Evolutionary conservation across 1,139 yeast species (phyloP).

Genomic region (Pichia inconspicua): DNA sequence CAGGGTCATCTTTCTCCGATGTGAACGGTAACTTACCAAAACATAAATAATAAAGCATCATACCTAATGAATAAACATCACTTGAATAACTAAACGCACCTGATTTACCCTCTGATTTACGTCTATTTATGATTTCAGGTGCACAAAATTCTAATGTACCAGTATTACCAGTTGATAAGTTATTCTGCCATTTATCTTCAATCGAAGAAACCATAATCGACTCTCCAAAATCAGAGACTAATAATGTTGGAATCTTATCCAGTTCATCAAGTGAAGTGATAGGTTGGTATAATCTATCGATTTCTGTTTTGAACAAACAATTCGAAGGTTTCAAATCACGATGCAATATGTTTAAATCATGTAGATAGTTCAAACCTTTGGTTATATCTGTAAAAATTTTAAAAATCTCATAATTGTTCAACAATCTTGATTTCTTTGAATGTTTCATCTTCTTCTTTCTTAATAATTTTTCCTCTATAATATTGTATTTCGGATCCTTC

Average conservation of each 20-base stretch:
- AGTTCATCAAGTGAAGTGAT: constrained; percentile 26
- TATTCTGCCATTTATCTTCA: constrained; percentile 11
- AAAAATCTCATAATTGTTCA: constrained; percentile 45
- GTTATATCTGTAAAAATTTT: constrained; percentile 61
- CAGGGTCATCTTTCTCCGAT: constrained; percentile 28
- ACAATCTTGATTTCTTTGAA: constrained; percentile 19
- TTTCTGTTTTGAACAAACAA: constrained; percentile 50
- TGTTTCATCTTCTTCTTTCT: constrained; percentile 25
- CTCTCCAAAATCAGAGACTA: constrained; percentile 88
- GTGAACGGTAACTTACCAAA: constrained; percentile 64
- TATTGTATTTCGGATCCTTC: constrained; percentile 27
- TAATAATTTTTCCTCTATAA: constrained; percentile 28
- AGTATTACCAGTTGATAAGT: constrained; percentile 65
- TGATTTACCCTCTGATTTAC: constrained; percentile 18
- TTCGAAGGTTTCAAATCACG: constrained; percentile 86
- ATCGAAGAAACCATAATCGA: constrained; percentile 61
- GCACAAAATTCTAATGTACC: constrained; percentile 86
- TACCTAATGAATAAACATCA: constrained; percentile 76
- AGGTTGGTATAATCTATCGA: constrained; percentile 21
- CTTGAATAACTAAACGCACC: constrained; percentile 57
- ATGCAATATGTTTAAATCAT: constrained; percentile 67
- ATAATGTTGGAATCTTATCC: constrained; percentile 48
- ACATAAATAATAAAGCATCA: constrained; percentile 67
- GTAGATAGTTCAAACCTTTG: constrained; percentile 64
- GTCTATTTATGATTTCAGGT: constrained; percentile 52